Base-by-base conservation (phyloP, 2,329 filamentous ascomycete genomes). In the Apiospora koreana region DNA sequence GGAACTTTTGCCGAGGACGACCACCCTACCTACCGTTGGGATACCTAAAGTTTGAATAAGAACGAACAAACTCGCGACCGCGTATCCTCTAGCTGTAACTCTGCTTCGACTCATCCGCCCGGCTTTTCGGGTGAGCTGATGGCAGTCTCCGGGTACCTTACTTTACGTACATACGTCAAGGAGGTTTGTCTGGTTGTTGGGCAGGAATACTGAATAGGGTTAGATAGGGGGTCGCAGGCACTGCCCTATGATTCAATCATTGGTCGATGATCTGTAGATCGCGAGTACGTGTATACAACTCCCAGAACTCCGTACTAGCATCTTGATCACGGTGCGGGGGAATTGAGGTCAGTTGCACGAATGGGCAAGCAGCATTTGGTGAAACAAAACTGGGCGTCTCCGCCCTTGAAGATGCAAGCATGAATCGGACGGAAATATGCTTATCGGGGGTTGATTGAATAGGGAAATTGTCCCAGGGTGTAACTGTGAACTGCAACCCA, bases 211-310 rank as follows among this genome's bases (percentile, higher is more conserved):
- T 7, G 16, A 31, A 31, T 9, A 25, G 25, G 28, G 35, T 21
- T 58, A 58, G 50, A 58, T 58, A 58, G 50, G 28, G 28, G 50
- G 3, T 31, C 16, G 25, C 14, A 58, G 21, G 50, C 28, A 58
- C 28, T 31, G 50, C 50, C 48, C 18, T 65, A 65, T 69, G 68
- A 65, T 65, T 43, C 54, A 54, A 64, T 69, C 41, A 62, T n/a
- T n/a, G 65, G 48, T 12, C 41, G 68, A 25, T 69, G 68, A 69
- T 69, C 68, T 69, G 68, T 23, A 45, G 50, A 69, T 69, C 68
- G 4, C 38, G 54, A 18, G 28, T 38, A 62, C 54, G 54, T 46
- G 21, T 38, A 62, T 62, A n/a, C n/a, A n/a, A n/a, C n/a, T n/a
- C n/a, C n/a, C n/a, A n/a, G n/a, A n/a, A n/a, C n/a, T n/a, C n/a